A percentile compares a stretch with the other conserved stretches of the same genome.
phyloP scores from a whole-genome alignment of 495 filamentous ascomycete species.

The Astrothelium subdiscretum region DNA sequence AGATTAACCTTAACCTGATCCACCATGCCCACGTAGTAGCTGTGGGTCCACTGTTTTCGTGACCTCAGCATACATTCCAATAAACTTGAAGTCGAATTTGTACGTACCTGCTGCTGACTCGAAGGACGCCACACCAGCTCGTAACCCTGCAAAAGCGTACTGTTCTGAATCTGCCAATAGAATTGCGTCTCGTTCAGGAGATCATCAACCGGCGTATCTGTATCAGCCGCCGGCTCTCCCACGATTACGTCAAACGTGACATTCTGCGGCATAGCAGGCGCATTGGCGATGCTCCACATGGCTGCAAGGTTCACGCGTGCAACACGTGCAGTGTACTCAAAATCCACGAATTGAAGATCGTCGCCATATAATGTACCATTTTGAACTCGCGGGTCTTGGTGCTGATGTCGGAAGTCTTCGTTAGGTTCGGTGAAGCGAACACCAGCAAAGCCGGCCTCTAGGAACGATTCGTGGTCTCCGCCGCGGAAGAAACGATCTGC shows the following conservation, averaged over 20 bases:
- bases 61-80: neutral
- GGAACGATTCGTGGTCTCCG: constrained; percentile 43
- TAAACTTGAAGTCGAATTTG: neutral
- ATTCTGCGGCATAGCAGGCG: constrained; percentile 33
- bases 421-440: constrained; percentile 43
- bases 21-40: constrained; percentile 18
- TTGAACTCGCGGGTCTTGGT: constrained; percentile 38
- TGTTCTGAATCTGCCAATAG: constrained; percentile 30
- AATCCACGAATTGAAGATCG: constrained; percentile 40
- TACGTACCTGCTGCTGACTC: constrained; percentile 4
- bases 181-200: constrained; percentile 36
- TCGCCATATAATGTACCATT: constrained; percentile 41
- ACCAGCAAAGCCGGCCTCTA: constrained; percentile 37
- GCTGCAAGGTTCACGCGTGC: constrained; percentile 38
- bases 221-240: constrained; percentile 10
- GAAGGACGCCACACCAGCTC: constrained; percentile 42
- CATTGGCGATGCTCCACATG: constrained; percentile 38
- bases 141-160: constrained; percentile 27
- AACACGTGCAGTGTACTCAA: constrained; percentile 39
- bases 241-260: constrained; percentile 34
- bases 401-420: constrained; percentile 43
- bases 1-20: constrained; percentile 31
- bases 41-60: constrained; percentile 14
- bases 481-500: constrained; percentile 41
- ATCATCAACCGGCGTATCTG: constrained; percentile 10